Conservation (phyloP, 305 asterid species). For the Fraxinus nigra region DNA sequence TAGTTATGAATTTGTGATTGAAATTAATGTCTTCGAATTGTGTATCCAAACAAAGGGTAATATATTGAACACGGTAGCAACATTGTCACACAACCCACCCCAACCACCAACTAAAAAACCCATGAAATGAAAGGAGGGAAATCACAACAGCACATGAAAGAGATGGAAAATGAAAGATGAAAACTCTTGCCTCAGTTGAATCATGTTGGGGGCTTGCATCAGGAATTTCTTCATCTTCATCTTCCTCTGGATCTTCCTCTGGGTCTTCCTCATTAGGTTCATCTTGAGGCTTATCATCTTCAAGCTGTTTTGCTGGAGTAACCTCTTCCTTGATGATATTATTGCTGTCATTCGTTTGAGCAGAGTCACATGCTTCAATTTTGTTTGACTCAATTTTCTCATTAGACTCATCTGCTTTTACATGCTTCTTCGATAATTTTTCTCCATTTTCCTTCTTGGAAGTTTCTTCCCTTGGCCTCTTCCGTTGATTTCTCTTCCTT, state of each 20-base stretch:
- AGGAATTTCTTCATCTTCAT: slow-evolving; percentile 51
- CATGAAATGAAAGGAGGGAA: not conserved
- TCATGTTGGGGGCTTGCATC: slow-evolving; percentile 45
- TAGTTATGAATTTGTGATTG: not conserved
- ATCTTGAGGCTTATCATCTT: slow-evolving; percentile 38
- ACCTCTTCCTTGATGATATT: slow-evolving; percentile 41
- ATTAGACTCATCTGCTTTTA: slow-evolving; percentile 19
- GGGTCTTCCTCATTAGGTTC: slow-evolving; percentile 49
- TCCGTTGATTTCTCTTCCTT: slow-evolving; percentile 62
- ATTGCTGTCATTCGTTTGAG: slow-evolving; percentile 30
- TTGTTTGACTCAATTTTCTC: slow-evolving; percentile 43
- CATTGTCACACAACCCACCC: slow-evolving; percentile 5
- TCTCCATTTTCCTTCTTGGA: slow-evolving; percentile 48
- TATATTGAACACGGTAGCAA: not conserved
- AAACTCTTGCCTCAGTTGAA: slow-evolving; percentile 48
- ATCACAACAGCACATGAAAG: slow-evolving; percentile 1
- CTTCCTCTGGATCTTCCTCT: slow-evolving; percentile 69
- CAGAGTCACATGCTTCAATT: slow-evolving; percentile 32
- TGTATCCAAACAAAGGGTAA: not conserved
- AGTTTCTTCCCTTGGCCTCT: slow-evolving; percentile 68
- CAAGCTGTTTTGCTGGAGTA: slow-evolving; percentile 31
- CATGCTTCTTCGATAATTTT: slow-evolving; percentile 51
- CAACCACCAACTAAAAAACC: not conserved
- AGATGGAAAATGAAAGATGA: slow-evolving; percentile 10
- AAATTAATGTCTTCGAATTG: not conserved